Percentiles rank a stretch among this genome's conserved stretches.
Evolutionary conservation across 148 eudicot genomes (phyloP).

Genomic region (Suaeda aralocaspica): DNA sequence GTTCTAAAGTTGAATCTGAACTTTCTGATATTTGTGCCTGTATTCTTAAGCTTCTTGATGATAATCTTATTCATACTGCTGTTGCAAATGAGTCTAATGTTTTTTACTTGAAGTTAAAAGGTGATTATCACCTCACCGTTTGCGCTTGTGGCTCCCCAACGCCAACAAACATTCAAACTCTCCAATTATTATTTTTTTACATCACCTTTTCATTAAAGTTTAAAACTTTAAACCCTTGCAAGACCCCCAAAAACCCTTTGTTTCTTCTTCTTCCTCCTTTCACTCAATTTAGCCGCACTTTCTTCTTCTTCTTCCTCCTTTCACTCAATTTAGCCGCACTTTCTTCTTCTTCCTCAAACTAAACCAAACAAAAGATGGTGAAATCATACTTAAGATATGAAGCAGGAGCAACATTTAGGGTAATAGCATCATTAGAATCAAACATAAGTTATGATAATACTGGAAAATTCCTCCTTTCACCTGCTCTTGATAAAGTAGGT

Average conservation of each 20-base stretch:
- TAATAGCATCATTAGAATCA: constrained; percentile 65
- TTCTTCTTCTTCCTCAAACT: neutral
- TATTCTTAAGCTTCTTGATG: constrained; percentile 44
- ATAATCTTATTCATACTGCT: constrained; percentile 37
- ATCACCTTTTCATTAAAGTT: no score
- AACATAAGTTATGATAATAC: constrained; percentile 69
- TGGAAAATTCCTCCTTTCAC: constrained; percentile 67
- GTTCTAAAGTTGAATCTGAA: constrained; percentile 50
- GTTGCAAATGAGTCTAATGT: constrained; percentile 41
- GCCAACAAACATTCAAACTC: no score
- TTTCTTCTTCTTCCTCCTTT: no score
- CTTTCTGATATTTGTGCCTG: constrained; percentile 43
- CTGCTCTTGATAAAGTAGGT: constrained; percentile 77
- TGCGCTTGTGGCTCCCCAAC: no score
- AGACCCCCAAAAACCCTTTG: no score
- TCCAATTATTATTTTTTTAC: no score
- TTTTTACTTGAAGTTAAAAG: constrained; percentile 59
- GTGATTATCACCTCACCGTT: constrained; percentile 56
- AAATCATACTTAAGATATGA: constrained; percentile 83
- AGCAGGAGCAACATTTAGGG: constrained; percentile 69
- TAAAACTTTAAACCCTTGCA: no score
- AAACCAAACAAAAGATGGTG: constrained; percentile 42
- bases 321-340: no score
- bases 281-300: no score
- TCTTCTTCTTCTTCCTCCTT: neutral